Evolutionary conservation across 148 eudicot genomes (phyloP).

Genomic region (Vaccinium myrtillus): DNA sequence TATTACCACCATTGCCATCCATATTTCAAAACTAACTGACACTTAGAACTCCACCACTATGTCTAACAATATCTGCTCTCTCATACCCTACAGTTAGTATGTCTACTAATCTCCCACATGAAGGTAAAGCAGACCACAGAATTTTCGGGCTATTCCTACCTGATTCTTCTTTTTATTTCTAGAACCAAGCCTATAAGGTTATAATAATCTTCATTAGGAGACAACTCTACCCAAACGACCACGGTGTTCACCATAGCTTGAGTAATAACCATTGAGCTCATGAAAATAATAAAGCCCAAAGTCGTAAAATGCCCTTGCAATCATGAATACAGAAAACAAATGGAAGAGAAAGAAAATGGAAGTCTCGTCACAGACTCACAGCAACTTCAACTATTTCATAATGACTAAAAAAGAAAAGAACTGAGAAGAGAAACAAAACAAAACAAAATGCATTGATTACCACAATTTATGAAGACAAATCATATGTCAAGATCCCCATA

Average conservation of each 20-base stretch:
- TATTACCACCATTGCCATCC: not conserved
- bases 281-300: not conserved
- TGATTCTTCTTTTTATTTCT: not conserved
- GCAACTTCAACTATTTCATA: not conserved
- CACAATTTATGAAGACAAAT: not conserved
- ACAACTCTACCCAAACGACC: not conserved
- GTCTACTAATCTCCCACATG: no score
- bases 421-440: not conserved
- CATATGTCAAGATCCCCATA: not conserved
- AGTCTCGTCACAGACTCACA: not conserved
- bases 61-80: not conserved
- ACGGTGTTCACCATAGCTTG: not conserved
- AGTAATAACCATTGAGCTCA: not conserved
- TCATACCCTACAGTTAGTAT: not conserved
- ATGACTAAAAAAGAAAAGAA: not conserved
- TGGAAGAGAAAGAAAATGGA: not conserved
- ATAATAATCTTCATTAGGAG: no score
- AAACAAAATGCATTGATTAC: not conserved
- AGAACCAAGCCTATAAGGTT: not conserved
- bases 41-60: not conserved
- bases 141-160: not conserved
- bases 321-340: not conserved
- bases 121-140: not conserved
- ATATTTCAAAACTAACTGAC: not conserved
- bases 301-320: not conserved